These are phyloP conservation scores for Aegilops umbellulata DNA, from an alignment of 176 grass and related monocot genomes.

Conservation along the genomic window DNA sequence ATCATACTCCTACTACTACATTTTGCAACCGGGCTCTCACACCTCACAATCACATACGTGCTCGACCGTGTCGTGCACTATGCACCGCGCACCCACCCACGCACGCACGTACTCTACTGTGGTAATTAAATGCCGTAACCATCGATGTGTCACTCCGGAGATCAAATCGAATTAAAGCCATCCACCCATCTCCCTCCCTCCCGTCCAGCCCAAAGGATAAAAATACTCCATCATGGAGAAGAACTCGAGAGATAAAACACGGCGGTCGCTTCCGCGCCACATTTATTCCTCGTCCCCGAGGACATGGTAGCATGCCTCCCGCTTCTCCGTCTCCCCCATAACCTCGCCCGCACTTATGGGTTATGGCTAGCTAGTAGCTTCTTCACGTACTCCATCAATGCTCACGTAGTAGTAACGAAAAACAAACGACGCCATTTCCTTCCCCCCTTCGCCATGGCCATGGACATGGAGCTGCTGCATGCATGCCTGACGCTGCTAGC, in stretches of 20 bases:
- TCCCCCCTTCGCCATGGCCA: background rate
- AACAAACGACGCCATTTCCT: background rate
- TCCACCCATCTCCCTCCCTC: background rate
- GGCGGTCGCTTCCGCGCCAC: constrained; percentile 32
- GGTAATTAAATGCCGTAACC: too few species aligned
- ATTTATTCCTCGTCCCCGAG: constrained; percentile 47
- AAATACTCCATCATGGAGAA: background rate
- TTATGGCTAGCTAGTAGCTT: constrained; percentile 8
- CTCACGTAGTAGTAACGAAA: too few species aligned
- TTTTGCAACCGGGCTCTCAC: too few species aligned
- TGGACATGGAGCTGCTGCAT: background rate
- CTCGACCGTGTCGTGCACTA: too few species aligned
- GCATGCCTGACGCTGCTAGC: background rate
- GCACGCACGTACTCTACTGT: too few species aligned
- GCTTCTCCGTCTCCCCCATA: constrained; percentile 1
- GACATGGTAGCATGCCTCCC: constrained; percentile 38
- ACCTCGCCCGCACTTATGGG: constrained; percentile 5
- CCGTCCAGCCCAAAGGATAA: constrained; percentile 3
- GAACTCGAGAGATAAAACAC: background rate
- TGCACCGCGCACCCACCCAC: too few species aligned
- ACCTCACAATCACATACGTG: too few species aligned
- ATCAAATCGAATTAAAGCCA: constrained; percentile 29
- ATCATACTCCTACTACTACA: too few species aligned
- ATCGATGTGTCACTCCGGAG: background rate
- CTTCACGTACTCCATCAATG: background rate